phyloP scores from a whole-genome alignment of 2,329 filamentous ascomycete species.

The Fusarium concolor region DNA sequence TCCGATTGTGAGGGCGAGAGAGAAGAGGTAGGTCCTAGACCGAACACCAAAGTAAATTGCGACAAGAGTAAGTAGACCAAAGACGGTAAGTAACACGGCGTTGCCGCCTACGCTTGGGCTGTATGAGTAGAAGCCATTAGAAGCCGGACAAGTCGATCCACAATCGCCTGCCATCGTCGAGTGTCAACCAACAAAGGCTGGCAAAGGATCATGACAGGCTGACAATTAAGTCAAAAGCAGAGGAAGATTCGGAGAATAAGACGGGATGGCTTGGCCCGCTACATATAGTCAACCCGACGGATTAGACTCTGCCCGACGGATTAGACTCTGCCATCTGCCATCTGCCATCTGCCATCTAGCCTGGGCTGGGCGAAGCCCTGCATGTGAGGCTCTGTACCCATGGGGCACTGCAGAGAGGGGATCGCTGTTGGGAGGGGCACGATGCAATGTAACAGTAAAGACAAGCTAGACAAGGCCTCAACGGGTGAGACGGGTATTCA shows the following conservation, averaged over 20 bases:
- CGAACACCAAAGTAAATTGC: conserved; percentile 54
- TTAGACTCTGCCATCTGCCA: conserved; percentile 10
- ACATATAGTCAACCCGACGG: conserved; percentile 40
- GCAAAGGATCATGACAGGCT: conserved; percentile 44
- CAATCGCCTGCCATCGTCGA: conserved; percentile 53
- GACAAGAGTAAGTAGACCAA: conserved; percentile 55
- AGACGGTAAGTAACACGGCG: conserved; percentile 54
- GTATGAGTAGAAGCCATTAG: conserved; percentile 54
- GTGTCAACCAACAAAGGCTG: conserved; percentile 32
- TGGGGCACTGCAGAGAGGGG: conserved; percentile 31
- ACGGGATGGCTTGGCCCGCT: conserved; percentile 40
- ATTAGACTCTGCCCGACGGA: conserved; percentile 9
- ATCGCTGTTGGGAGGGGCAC: conserved; percentile 37
- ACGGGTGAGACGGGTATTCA: conserved; percentile 27
- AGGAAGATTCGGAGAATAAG: conserved; percentile 22
- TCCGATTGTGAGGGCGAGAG: conserved; percentile 54
- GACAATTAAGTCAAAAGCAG: conserved; percentile 24
- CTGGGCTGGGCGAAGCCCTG: conserved; percentile 34
- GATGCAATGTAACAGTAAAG: conserved; percentile 36
- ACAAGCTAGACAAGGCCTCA: conserved; percentile 30
- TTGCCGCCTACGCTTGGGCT: conserved; percentile 55
- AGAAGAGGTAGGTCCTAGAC: conserved; percentile 56
- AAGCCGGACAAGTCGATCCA: conserved; percentile 51
- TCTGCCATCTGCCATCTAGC: conserved; percentile 26
- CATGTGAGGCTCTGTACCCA: conserved; percentile 45